phyloP scores from a whole-genome alignment of 441 rosid genomes.

The Syzygium syzygioides region DNA sequence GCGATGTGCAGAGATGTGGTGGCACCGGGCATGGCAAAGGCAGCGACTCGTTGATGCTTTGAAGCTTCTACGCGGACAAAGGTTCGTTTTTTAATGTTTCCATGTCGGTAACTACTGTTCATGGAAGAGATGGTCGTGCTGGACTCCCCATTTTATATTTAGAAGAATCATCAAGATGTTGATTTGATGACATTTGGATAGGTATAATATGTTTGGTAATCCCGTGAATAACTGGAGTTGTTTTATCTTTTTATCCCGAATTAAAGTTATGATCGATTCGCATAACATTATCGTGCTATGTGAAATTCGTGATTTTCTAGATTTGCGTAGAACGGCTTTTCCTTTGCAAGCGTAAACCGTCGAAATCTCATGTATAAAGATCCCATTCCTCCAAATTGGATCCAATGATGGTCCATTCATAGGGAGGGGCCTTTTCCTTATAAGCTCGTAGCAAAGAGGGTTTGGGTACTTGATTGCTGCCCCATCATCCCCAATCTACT shows the following conservation, averaged over 20 bases:
- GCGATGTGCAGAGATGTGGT: not conserved
- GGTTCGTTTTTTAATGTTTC: not conserved
- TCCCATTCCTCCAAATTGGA: not conserved
- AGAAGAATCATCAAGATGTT: not conserved
- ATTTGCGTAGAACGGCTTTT: not conserved
- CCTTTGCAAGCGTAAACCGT: too few species aligned
- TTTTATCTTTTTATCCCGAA: rapidly evolving
- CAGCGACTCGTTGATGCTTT: not conserved
- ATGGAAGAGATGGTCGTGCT: not conserved
- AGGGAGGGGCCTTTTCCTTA: not conserved
- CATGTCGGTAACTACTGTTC: not conserved
- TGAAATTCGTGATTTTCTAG: not conserved
- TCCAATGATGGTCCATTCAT: not conserved
- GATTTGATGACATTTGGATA: not conserved
- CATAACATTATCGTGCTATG: not conserved
- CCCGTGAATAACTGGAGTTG: rapidly evolving
- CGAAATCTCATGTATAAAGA: not conserved
- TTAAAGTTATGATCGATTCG: not conserved
- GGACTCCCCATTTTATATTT: not conserved
- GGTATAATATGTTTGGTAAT: not conserved
- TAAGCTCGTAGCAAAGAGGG: not conserved
- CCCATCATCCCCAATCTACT: not conserved
- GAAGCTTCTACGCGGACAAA: not conserved
- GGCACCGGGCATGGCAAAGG: not conserved
- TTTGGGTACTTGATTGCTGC: not conserved